phyloP scores from a whole-genome alignment of 2,329 filamentous ascomycete species.

The Colletotrichum incanum region DNA sequence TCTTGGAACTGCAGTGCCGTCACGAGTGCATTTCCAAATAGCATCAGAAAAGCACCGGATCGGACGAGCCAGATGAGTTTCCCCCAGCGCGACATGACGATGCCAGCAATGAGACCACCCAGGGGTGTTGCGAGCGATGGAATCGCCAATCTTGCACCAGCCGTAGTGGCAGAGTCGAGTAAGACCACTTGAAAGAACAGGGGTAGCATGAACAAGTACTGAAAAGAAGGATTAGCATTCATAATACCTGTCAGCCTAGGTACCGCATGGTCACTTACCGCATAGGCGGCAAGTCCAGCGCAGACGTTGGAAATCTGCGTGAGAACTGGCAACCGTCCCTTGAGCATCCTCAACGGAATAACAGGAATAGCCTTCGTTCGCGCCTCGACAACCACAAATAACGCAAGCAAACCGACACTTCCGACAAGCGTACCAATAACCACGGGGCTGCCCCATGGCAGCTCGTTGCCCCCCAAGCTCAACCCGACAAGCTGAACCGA shows the following conservation, averaged over 20 bases:
- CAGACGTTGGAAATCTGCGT: conserved; percentile 73
- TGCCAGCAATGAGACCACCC: conserved; percentile 69
- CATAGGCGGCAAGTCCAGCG: conserved; percentile 74
- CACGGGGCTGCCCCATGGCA: conserved; percentile 66
- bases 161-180: conserved; percentile 74
- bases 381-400: conserved; percentile 66
- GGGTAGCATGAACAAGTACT: conserved; percentile 79
- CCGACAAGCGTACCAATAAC: conserved; percentile 62
- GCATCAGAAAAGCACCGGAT: conserved; percentile 65
- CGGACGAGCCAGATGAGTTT: conserved; percentile 68
- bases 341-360: conserved; percentile 70
- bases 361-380: conserved; percentile 66
- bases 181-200: conserved; percentile 80
- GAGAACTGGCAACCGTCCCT: conserved; percentile 67
- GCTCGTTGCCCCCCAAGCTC: conserved; percentile 70
- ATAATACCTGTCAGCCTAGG: not conserved
- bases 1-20: conserved; percentile 65
- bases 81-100: conserved; percentile 72
- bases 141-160: conserved; percentile 75
- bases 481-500: conserved; percentile 71
- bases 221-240: not conserved
- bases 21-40: conserved; percentile 68
- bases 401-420: conserved; percentile 59
- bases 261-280: conserved; percentile 59
- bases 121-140: conserved; percentile 73